These are phyloP conservation scores for Neonothopanus nambi DNA, from an alignment of 1,284 basidiomycete species.

Conservation along the genomic window DNA sequence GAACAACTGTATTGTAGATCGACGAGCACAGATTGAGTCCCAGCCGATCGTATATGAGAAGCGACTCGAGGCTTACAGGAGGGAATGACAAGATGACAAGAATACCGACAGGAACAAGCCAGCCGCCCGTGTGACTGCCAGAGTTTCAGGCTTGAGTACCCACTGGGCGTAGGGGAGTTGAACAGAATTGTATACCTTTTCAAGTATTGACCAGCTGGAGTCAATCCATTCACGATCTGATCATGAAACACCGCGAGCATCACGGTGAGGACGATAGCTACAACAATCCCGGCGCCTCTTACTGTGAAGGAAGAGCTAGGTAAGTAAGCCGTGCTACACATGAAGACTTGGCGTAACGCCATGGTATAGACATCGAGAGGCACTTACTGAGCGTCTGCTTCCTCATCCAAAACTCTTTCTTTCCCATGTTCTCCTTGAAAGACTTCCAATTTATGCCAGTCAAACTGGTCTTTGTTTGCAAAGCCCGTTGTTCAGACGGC, in stretches of 20 bases:
- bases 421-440: neutral
- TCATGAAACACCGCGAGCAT: constrained; percentile 58
- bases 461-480: neutral
- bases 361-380: neutral
- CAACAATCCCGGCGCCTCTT: constrained; percentile 3
- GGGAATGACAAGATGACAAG: constrained; percentile 80
- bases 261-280: constrained; percentile 36
- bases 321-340: neutral
- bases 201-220: constrained; percentile 2
- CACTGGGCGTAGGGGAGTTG: too few relatives aligned
- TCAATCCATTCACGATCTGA: constrained; percentile 1
- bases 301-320: neutral
- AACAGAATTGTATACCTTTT: neutral
- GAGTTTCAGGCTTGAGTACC: constrained; percentile 19
- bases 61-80: constrained; percentile 45
- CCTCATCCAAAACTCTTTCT: neutral
- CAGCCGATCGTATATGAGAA: constrained; percentile 24
- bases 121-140: constrained; percentile 48
- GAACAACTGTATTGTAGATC: constrained; percentile 48
- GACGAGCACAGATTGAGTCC: constrained; percentile 3
- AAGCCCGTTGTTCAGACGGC: constrained; percentile 1
- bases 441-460: neutral
- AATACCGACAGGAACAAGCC: constrained; percentile 81
- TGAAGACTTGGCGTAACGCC: too few relatives aligned
- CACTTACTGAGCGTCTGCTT: neutral